These are phyloP conservation scores for Pichia sp. DNA, from an alignment of 1,139 yeast genomes.

Conservation along the genomic window DNA sequence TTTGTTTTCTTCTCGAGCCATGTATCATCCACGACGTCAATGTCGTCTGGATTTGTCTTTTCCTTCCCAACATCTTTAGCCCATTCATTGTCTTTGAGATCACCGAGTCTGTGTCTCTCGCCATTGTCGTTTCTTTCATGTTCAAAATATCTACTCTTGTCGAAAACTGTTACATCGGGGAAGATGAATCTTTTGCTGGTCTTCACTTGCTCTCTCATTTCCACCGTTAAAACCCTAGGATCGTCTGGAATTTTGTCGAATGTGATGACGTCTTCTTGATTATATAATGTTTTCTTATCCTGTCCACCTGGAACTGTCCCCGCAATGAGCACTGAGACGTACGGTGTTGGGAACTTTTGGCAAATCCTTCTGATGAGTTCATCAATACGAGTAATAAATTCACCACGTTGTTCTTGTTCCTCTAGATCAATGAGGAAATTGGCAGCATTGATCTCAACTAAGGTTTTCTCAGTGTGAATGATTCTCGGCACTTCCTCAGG, in stretches of 20 bases:
- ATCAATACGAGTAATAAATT: constrained; percentile 38
- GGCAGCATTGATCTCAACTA: constrained; percentile 45
- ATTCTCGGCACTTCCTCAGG: constrained; percentile 43
- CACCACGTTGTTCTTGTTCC: constrained; percentile 27
- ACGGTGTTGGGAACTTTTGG: constrained; percentile 65
- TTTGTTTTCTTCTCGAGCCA: constrained; percentile 24
- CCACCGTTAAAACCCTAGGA: constrained; percentile 18
- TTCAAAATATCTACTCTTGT: constrained; percentile 40
- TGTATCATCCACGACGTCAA: constrained; percentile 23
- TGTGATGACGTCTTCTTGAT: constrained; percentile 18
- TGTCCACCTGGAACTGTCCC: constrained; percentile 22
- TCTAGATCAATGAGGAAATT: constrained; percentile 11
- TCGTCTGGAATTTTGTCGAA: constrained; percentile 30
- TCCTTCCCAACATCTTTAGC: constrained; percentile 18
- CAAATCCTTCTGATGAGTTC: constrained; percentile 40
- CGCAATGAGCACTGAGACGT: constrained; percentile 47
- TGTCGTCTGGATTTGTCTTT: constrained; percentile 4
- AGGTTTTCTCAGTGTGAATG: constrained; percentile 53
- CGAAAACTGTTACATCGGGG: constrained; percentile 38
- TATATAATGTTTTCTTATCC: constrained; percentile 12
- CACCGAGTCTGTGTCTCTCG: constrained; percentile 13
- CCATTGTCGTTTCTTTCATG: constrained; percentile 48
- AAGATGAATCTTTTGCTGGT: constrained; percentile 31
- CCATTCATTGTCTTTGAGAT: constrained; percentile 16
- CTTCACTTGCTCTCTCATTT: constrained; percentile 13